Base-by-base conservation (phyloP, 2,329 filamentous ascomycete species). In the Penicillium brasilianum region DNA sequence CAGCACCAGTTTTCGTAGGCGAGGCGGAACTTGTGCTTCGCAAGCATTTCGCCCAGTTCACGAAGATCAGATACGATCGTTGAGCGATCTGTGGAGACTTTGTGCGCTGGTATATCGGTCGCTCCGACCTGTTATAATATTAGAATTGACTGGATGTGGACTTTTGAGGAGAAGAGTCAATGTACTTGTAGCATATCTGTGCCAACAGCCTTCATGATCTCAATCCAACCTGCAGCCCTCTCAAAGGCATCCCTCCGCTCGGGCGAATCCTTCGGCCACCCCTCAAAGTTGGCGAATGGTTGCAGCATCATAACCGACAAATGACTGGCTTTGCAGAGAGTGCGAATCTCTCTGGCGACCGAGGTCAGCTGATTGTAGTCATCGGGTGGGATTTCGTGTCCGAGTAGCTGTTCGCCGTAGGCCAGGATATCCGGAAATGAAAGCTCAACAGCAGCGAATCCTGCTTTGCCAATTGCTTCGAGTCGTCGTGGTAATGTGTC, bases 1-100 rank as follows among this genome's bases (percentile, higher is more conserved):
- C 90, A 93, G 76, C 90, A 92, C 89, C 90, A 93, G 71, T 93
- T 92, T 76, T 93, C 90, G 67, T 93, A 93, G 0, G 90, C 89
- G 18, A 93, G 77, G 7, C 84, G 82, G 71, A 87, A 85, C 0
- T 82, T 81, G 50, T 85, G 82, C 22, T 80, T 72, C 0, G 83
- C 83, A 1, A 90, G 80, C 55, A 90, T 76, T 57, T 90, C 87
- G 2, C 86, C 87, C 7, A 93, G 78, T 59, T 87, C 82, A 1
- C 82, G 81, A 0, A 93, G 80, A 66, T 93, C 89, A 0, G 74
- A 70, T 0, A 89, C 84, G 20, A 90, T 81, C 9, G 81, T 77
- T 0, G 79, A 77, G 6, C 81, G 76, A 6, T 84, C 79, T 0
- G 75, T 78, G 0, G 80, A 81, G 58, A 90, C 86, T 20, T 81